phyloP scores from a whole-genome alignment of 768 basidiomycete genomes.

The Termitomyces heimii region DNA sequence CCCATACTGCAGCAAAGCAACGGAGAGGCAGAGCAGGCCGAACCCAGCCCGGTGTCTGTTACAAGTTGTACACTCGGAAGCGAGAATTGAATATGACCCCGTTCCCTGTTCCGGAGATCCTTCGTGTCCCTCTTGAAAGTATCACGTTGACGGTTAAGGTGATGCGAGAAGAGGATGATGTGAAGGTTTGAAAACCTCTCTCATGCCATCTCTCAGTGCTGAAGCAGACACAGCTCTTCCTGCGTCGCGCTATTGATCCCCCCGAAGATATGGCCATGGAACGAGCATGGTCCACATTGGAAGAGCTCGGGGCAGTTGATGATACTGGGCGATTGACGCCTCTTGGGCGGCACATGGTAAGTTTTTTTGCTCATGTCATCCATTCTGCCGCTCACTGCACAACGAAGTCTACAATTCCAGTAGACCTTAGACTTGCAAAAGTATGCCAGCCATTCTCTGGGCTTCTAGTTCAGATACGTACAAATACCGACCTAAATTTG shows the following conservation, averaged over 20 bases:
- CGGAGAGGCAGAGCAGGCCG: conserved; percentile 88
- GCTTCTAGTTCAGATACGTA: not conserved
- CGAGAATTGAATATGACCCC: conserved; percentile 63
- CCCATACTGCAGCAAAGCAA: conserved; percentile 75
- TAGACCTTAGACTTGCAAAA: conserved; percentile 86
- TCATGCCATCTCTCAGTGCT: not conserved
- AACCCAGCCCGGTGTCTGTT: conserved; percentile 77
- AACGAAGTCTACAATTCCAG: conserved; percentile 69
- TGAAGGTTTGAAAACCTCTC: conserved; percentile 43
- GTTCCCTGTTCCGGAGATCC: conserved; percentile 84
- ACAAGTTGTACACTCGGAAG: conserved; percentile 78
- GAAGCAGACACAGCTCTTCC: conserved; percentile 40
- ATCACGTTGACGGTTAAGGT: conserved; percentile 80
- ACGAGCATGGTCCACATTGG: conserved; percentile 64
- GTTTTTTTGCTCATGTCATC: conserved; percentile 9
- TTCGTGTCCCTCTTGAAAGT: conserved; percentile 80
- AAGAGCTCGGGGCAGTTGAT: conserved; percentile 75
- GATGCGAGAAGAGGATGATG: conserved; percentile 70
- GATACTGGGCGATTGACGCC: conserved; percentile 64
- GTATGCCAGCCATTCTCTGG: conserved; percentile 24
- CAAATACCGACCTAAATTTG: not conserved
- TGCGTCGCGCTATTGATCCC: conserved; percentile 77
- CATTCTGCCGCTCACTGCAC: not conserved
- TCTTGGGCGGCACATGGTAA: conserved; percentile 74
- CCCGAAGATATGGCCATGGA: conserved; percentile 74